These are phyloP conservation scores for Neonectria coccinea DNA, from an alignment of 2,329 filamentous ascomycete genomes.

Conservation along the genomic window DNA sequence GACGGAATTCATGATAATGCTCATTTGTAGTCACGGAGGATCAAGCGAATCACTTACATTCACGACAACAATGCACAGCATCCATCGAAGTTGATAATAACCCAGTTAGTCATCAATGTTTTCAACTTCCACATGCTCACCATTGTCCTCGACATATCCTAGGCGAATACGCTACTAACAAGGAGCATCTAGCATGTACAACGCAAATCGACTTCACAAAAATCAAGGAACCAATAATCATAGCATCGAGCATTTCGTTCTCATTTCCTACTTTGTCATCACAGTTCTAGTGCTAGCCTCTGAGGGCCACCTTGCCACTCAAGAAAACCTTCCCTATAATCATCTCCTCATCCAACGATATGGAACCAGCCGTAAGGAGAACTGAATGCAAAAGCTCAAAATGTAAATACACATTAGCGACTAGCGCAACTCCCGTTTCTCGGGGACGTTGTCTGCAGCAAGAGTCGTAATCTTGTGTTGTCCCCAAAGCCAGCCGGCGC, in stretches of 20 bases:
- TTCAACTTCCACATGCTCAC: no score
- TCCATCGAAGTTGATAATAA: no score
- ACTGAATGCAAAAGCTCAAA: conserved; percentile 41
- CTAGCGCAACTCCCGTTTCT: conserved; percentile 37
- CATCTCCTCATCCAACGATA: conserved; percentile 41
- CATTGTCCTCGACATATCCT: no score
- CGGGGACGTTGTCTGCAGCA: conserved; percentile 26
- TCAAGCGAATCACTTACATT: no score
- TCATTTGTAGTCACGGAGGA: background rate
- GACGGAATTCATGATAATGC: background rate
- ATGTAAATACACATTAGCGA: conserved; percentile 47
- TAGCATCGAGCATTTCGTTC: conserved; percentile 27
- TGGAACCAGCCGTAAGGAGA: conserved; percentile 37
- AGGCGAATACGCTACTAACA: background rate
- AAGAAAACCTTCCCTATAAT: conserved; percentile 27
- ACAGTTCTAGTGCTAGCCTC: conserved; percentile 39
- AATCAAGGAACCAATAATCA: background rate
- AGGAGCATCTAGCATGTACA: background rate
- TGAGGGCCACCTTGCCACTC: conserved; percentile 18
- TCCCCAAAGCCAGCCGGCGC: conserved; percentile 20
- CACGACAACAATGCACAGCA: no score
- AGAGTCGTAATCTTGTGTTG: conserved; percentile 35
- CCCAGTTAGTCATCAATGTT: no score
- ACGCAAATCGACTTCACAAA: background rate
- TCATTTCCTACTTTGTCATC: conserved; percentile 45